These are phyloP conservation scores for Bocquillonia castaneifolia DNA, from an alignment of 441 rosid genomes.

Conservation along the genomic window DNA sequence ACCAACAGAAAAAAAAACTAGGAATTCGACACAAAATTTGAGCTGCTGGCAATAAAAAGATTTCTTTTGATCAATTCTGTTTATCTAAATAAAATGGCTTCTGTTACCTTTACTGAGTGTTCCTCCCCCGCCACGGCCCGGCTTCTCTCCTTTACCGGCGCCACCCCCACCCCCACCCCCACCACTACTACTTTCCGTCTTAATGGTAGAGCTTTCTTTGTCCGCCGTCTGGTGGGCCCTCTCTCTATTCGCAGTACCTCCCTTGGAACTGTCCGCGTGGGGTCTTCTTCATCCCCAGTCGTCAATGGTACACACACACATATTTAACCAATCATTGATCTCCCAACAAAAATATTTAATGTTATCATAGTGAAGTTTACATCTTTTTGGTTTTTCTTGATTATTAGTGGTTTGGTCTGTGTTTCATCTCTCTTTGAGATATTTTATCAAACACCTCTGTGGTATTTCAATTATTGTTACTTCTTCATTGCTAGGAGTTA, in stretches of 20 bases:
- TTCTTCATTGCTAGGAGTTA: background rate
- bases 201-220: constrained; percentile 17
- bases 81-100: constrained; percentile 32
- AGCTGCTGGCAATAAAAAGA: constrained; percentile 5
- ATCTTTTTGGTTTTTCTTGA: background rate
- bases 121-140: constrained; percentile 46
- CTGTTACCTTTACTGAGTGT: constrained; percentile 41
- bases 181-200: background rate
- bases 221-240: constrained; percentile 31
- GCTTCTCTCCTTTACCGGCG: constrained; percentile 32
- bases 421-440: constrained; percentile 14
- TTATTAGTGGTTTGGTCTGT: background rate
- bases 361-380: background rate
- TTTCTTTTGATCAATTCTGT: background rate
- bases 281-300: constrained; percentile 29
- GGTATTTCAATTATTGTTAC: background rate
- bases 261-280: constrained; percentile 26
- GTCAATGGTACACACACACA: constrained; percentile 28
- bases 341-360: background rate
- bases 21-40: background rate
- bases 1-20: no score
- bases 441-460: constrained; percentile 29
- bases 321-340: background rate
- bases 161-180: constrained; percentile 9
- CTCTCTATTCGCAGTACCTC: constrained; percentile 26